Base-by-base conservation (phyloP, 2,329 filamentous ascomycete species). In the Aspergillus sp. region DNA sequence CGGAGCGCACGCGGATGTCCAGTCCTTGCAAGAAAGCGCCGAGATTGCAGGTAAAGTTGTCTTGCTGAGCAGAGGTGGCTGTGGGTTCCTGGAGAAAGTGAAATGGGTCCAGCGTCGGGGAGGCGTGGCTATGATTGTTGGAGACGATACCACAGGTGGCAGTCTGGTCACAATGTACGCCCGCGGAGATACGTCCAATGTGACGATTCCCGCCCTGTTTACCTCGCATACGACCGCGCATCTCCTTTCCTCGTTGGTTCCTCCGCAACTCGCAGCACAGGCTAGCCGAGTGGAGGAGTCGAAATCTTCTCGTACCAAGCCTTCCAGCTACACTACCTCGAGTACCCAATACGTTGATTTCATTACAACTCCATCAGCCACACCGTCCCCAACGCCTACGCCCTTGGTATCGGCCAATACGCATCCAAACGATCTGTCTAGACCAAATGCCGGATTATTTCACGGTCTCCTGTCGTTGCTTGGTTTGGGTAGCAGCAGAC, bases 151-250 rank as follows among this genome's bases (percentile, higher is more conserved):
- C 48, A 86, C 87, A 51, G 91, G 91, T 40, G 90, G 89, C 3
- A 86, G 86, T 33, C 72, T 98, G 51, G 87, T 97, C 43, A 93
- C 94, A 57, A 98, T 98, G 93, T 97, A 95, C 66, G 93, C 93
- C n/a, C 82, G 87, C 59, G 93, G 91, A 34, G 90, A 97, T 62
- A 95, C 91, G 3, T 94, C 90, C 32, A 95, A 96, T 60, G 80
- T 97, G 54, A 88, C 88, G 0, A 96, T 98, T 45, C 90, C 93
- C 1, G 88, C 93, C 0, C 77, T 97, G 7, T 98, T 98, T 67
- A 97, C 93, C 0, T 94, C 91, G 0, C 82, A 93, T 57, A 97
- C 89, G 0, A 97, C 91, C 0, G 93, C 93, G 1, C 91, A 96
- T 64, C 75, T 98, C 9, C 76, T 98, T 10, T 94, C 90, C 1